Evolutionary conservation across 108 stramenopile species (phyloP).

Genomic region (Nitzschia palea): DNA sequence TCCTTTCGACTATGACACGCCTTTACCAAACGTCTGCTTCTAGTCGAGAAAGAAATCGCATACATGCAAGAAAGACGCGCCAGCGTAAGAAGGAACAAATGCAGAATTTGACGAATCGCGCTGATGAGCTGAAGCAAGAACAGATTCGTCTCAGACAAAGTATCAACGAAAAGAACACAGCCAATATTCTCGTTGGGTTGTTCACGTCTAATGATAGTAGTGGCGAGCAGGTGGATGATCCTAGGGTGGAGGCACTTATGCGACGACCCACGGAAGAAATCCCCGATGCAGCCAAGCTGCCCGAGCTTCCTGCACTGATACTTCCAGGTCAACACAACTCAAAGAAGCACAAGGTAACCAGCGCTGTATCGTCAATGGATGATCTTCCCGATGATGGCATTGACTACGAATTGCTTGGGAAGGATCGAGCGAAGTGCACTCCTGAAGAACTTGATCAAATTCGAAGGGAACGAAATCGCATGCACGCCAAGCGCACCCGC

Average conservation of each 20-base stretch:
- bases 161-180: slow-evolving; percentile 90
- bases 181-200: slow-evolving; percentile 78
- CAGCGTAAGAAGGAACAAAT: slow-evolving; percentile 95
- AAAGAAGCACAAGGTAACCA: slow-evolving; percentile 43
- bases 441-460: slow-evolving; percentile 84
- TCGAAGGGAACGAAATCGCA: slow-evolving; percentile 86
- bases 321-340: slow-evolving; percentile 71
- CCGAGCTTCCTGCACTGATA: slow-evolving; percentile 76
- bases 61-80: slow-evolving; percentile 93
- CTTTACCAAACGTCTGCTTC: slow-evolving; percentile 31
- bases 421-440: slow-evolving; percentile 78
- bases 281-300: slow-evolving; percentile 73
- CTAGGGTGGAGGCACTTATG: slow-evolving; percentile 60
- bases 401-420: slow-evolving; percentile 76
- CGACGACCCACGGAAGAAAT: slow-evolving; percentile 64
- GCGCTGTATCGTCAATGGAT: slow-evolving; percentile 13
- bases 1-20: slow-evolving; percentile 9
- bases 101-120: slow-evolving; percentile 43
- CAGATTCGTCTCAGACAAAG: slow-evolving; percentile 76
- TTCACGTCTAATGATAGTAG: slow-evolving; percentile 37
- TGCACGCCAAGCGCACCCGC: slow-evolving; percentile 89
- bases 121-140: slow-evolving; percentile 60
- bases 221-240: slow-evolving; percentile 42
- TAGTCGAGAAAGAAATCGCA: slow-evolving; percentile 85
- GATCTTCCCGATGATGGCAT: slow-evolving; percentile 76